phyloP scores from a whole-genome alignment of 176 grass and related monocot genomes.

The Chloris gayana region DNA sequence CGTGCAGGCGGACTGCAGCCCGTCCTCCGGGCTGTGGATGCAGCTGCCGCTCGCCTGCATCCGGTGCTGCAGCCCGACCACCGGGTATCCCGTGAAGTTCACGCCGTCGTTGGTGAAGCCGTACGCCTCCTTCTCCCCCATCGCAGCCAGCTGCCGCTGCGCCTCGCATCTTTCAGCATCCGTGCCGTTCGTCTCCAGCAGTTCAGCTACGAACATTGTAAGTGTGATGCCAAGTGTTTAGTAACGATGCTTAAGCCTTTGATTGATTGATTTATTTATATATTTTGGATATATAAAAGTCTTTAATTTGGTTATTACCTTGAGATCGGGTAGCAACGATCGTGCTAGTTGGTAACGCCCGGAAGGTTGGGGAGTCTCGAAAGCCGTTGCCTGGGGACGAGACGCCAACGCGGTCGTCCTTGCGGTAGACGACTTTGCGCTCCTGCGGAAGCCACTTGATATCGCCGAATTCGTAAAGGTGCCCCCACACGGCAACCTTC shows the following conservation, averaged over 20 bases:
- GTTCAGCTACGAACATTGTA: background rate
- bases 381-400: constrained; percentile 8
- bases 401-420: constrained; percentile 4
- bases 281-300: too few relatives aligned
- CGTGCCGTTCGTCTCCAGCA: constrained; percentile 1
- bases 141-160: background rate
- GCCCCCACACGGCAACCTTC: background rate
- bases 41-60: constrained; percentile 46
- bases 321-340: too few relatives aligned
- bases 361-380: constrained; percentile 4
- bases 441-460: background rate
- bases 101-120: constrained; percentile 32
- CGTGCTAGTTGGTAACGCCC: background rate
- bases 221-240: too few relatives aligned
- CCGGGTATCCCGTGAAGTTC: constrained; percentile 59
- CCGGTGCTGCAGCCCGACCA: constrained; percentile 53
- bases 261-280: too few relatives aligned
- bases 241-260: too few relatives aligned
- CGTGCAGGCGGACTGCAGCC: constrained; percentile 35
- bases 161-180: background rate
- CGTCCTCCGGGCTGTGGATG: constrained; percentile 36
- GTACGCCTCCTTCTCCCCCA: background rate
- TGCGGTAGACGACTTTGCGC: constrained; percentile 23
- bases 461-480: constrained; percentile 32
- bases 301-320: too few relatives aligned